These are phyloP conservation scores for Populus trichocarpa DNA, from an alignment of 441 rosid species.

Conservation along the genomic window DNA sequence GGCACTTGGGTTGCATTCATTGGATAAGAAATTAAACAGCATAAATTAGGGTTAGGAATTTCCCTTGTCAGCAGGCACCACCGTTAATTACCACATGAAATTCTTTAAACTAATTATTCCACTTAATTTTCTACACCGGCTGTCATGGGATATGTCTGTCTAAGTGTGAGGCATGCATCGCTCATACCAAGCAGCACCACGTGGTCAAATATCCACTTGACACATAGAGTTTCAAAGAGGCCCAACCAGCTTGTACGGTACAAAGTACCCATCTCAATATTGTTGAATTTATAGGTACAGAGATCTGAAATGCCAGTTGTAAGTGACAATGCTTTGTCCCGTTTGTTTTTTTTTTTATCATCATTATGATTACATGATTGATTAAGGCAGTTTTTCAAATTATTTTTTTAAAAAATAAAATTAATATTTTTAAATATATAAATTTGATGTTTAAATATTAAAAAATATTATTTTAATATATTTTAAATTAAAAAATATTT, in stretches of 20 bases:
- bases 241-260: conserved; percentile 29
- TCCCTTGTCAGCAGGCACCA: too few relatives aligned
- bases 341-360: not conserved
- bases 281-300: not conserved
- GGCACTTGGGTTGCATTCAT: not conserved
- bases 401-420: too few relatives aligned
- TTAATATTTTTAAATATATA: too few relatives aligned
- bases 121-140: not conserved
- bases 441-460: too few relatives aligned
- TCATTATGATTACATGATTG: not conserved
- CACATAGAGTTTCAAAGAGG: conserved; percentile 1
- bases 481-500: too few relatives aligned
- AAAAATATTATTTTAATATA: too few relatives aligned
- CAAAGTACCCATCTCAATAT: conserved; percentile 27
- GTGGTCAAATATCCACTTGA: conserved; percentile 7
- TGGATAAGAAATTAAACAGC: not conserved
- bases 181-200: conserved; percentile 7
- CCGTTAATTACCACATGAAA: too few relatives aligned
- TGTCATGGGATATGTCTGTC: conserved; percentile 11
- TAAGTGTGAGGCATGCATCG: not conserved
- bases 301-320: conserved; percentile 44
- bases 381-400: too few relatives aligned
- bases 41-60: not conserved
- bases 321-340: conserved; percentile 19
- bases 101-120: not conserved